A percentile compares a stretch with the other conserved stretches of the same genome.
Conservation (phyloP, 2,329 filamentous ascomycete species). For the Albophoma yamanashiensis region DNA sequence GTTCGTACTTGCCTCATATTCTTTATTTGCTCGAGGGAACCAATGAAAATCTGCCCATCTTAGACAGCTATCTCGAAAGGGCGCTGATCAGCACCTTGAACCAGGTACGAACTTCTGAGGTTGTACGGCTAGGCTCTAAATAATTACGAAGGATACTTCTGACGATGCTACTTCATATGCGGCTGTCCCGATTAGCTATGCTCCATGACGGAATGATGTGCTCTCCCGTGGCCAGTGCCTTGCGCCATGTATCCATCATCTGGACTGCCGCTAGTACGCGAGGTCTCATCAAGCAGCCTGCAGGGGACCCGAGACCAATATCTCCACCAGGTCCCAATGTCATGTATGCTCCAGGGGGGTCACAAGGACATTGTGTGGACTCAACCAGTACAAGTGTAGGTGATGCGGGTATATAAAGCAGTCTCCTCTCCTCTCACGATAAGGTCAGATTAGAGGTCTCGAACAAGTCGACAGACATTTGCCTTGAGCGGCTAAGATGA, state of each 20-base stretch:
- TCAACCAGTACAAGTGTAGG: background rate
- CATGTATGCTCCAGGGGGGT: background rate
- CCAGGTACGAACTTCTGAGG: too few species aligned
- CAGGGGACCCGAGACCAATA: background rate
- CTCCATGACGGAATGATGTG: background rate
- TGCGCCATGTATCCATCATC: background rate
- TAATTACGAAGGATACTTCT: background rate
- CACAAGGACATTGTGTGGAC: background rate
- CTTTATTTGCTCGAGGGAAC: too few species aligned
- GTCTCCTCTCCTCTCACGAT: background rate
- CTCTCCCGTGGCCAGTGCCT: background rate
- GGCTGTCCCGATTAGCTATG: too few species aligned
- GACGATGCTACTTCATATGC: background rate
- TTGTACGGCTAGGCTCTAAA: background rate
- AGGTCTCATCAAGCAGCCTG: background rate
- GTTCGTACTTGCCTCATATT: too few species aligned
- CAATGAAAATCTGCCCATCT: too few species aligned
- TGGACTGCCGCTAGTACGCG: too few species aligned
- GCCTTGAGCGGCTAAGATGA: conserved; percentile 10
- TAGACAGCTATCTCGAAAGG: too few species aligned
- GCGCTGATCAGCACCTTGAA: too few species aligned
- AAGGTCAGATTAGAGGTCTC: too few species aligned
- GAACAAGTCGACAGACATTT: background rate
- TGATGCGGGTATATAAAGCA: background rate
- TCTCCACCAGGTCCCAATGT: background rate